Conservation (phyloP, 306 rosid genomes). For the Castanospermum australe region DNA sequence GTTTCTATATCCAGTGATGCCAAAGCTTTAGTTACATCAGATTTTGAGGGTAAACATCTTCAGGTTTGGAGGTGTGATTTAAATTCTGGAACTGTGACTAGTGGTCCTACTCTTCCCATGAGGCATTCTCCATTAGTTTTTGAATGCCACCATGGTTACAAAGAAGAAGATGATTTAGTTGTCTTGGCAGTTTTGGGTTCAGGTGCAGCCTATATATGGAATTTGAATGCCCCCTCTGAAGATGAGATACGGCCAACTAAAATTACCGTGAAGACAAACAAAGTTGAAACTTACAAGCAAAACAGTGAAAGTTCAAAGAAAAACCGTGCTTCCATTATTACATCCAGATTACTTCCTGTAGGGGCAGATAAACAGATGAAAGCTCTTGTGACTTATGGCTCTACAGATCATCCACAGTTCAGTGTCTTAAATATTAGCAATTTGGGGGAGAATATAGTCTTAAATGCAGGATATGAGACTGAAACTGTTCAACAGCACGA, state of each 20-base stretch:
- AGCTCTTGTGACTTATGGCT: slow-evolving; percentile 49
- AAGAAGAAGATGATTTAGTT: slow-evolving; percentile 38
- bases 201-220: slow-evolving; percentile 42
- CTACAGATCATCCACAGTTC: slow-evolving; percentile 50
- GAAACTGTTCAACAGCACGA: slow-evolving; percentile 32
- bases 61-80: slow-evolving; percentile 60
- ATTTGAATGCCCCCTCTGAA: slow-evolving; percentile 35
- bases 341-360: slow-evolving; percentile 40
- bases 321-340: slow-evolving; percentile 32
- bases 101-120: slow-evolving; percentile 49
- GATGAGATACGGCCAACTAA: slow-evolving; percentile 39
- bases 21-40: slow-evolving; percentile 47
- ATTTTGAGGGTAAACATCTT: slow-evolving; percentile 44
- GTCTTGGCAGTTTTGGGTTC: slow-evolving; percentile 45
- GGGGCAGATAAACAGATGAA: slow-evolving; percentile 36
- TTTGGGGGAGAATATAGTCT: slow-evolving; percentile 32
- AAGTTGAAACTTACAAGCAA: slow-evolving; percentile 29
- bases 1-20: slow-evolving; percentile 51
- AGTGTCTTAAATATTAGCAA: slow-evolving; percentile 31
- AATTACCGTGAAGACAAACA: slow-evolving; percentile 28
- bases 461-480: slow-evolving; percentile 19
- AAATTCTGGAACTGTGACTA: slow-evolving; percentile 35
- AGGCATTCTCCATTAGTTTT: slow-evolving; percentile 47
- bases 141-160: slow-evolving; percentile 41
- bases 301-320: slow-evolving; percentile 40